These are phyloP conservation scores for Eruca vesicaria DNA, from an alignment of 441 rosid species.

Conservation along the genomic window DNA sequence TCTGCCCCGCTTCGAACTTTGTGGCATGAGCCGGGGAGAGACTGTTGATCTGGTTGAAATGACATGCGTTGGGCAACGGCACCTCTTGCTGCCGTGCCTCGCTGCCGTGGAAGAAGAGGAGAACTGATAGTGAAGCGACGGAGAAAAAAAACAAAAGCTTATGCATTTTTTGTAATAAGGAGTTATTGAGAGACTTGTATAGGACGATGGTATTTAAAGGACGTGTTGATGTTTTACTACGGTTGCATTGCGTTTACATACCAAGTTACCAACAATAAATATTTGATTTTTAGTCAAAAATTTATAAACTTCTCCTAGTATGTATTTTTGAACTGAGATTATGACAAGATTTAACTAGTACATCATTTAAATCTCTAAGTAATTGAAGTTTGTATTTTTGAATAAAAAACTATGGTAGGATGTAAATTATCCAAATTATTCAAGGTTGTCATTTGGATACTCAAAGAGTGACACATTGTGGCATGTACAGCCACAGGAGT, in stretches of 20 bases:
- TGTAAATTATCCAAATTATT: not conserved
- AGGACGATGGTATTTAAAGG: constrained; percentile 10
- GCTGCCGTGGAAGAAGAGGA: constrained; percentile 43
- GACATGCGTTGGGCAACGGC: constrained; percentile 48
- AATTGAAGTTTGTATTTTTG: not conserved
- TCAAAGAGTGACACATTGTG: constrained; percentile 25
- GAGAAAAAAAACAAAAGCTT: constrained; percentile 34
- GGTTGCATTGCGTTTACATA: not conserved
- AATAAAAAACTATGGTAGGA: not conserved
- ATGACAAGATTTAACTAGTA: not conserved
- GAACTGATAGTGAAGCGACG: constrained; percentile 36
- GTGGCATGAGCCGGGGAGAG: constrained; percentile 46
- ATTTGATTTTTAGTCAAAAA: not conserved
- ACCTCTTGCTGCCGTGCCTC: constrained; percentile 34
- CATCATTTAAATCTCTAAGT: not conserved
- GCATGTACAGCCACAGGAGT: constrained; percentile 17
- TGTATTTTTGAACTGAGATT: not conserved
- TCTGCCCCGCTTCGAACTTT: constrained; percentile 43
- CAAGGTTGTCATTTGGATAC: not conserved
- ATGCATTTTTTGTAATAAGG: constrained; percentile 9
- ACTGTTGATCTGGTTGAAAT: constrained; percentile 45
- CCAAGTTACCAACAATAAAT: not conserved
- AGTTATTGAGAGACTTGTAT: not conserved
- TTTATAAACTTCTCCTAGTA: not conserved
- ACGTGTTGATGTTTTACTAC: not conserved